phyloP scores from a whole-genome alignment of 805 yeast genomes.

The Monosporozyma aerobia region DNA sequence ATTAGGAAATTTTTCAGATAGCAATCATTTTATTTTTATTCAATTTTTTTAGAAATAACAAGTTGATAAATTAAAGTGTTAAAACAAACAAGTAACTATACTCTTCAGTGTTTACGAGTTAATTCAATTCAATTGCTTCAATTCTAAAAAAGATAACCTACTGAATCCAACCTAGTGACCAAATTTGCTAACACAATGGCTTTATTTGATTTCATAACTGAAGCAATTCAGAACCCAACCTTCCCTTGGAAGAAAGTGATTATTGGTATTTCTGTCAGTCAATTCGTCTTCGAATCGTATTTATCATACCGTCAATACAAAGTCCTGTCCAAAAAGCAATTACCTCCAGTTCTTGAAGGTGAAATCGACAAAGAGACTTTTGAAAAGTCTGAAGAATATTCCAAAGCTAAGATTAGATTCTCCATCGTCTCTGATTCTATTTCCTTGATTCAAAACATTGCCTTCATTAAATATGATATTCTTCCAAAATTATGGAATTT shows the following conservation, averaged over 20 bases:
- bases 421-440: slow-evolving; percentile 46
- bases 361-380: slow-evolving; percentile 68
- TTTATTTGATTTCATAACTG: background rate
- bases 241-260: slow-evolving; percentile 77
- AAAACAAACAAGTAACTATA: background rate
- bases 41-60: background rate
- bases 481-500: slow-evolving; percentile 55
- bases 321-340: slow-evolving; percentile 42
- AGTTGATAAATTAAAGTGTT: background rate
- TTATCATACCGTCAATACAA: slow-evolving; percentile 70
- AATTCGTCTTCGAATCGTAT: slow-evolving; percentile 66
- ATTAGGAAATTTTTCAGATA: background rate
- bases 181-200: background rate
- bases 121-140: background rate
- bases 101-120: background rate
- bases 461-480: slow-evolving; percentile 49
- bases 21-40: background rate
- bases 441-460: slow-evolving; percentile 46
- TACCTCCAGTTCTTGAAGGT: slow-evolving; percentile 61
- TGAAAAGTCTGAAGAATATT: slow-evolving; percentile 66
- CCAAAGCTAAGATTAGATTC: slow-evolving; percentile 69
- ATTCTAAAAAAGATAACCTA: background rate
- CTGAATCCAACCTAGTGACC: background rate
- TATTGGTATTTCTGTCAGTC: slow-evolving; percentile 63
- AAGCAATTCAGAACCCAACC: background rate